A percentile compares a stretch with the other conserved stretches of the same genome.
phyloP scores from a whole-genome alignment of 176 grass and related monocot genomes.

The Microstegium vimineum region DNA sequence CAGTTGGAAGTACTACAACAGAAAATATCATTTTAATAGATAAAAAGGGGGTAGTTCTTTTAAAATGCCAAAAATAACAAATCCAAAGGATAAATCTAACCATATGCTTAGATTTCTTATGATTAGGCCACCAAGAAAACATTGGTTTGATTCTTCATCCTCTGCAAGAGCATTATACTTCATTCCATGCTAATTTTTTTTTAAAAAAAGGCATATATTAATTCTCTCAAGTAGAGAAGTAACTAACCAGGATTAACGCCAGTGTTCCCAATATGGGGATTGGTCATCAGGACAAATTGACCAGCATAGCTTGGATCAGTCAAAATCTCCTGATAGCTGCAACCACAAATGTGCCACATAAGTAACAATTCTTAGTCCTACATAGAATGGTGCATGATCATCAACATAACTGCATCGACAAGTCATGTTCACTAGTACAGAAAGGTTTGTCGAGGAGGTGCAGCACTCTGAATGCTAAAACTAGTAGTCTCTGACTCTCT shows the following conservation, averaged over 20 bases:
- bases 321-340: constrained; percentile 95
- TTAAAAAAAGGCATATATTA: neutral
- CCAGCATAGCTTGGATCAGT: constrained; percentile 97
- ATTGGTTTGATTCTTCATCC: constrained; percentile 86
- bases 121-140: constrained; percentile 85
- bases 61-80: neutral
- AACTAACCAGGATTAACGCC: constrained; percentile 77
- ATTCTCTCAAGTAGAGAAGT: neutral
- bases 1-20: constrained; percentile 84
- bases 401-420: too few relatives aligned
- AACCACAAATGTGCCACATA: neutral
- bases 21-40: constrained; percentile 6
- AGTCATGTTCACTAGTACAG: too few relatives aligned
- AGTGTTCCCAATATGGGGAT: constrained; percentile 97
- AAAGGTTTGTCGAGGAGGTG: neutral
- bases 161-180: constrained; percentile 34
- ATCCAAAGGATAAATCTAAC: constrained; percentile 28
- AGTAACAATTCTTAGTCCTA: too few relatives aligned
- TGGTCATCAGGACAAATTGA: constrained; percentile 96
- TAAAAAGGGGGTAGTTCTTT: neutral
- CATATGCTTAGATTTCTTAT: constrained; percentile 87
- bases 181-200: neutral
- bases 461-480: neutral
- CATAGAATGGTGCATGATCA: too few relatives aligned
- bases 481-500: neutral